Percentiles rank a stretch among this genome's conserved stretches.
Conservation (phyloP, 2,329 filamentous ascomycete genomes). For the Dryadomyces quercus-mongolicae region DNA sequence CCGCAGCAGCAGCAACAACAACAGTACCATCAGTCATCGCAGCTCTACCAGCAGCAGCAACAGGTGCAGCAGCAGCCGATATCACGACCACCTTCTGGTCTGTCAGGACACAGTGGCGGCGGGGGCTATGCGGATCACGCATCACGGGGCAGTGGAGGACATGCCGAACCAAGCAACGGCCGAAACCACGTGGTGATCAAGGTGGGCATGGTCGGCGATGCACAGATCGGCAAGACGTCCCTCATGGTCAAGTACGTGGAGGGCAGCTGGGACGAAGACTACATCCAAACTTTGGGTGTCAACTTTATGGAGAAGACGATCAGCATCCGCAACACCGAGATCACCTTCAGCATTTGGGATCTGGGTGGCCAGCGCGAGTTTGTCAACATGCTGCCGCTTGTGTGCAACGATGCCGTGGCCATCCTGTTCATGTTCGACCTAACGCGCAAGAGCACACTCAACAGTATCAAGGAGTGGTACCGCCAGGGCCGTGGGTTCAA, state of each 20-base stretch:
- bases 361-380: conserved; percentile 95
- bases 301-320: conserved; percentile 99
- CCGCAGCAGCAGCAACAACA: conserved; percentile 7
- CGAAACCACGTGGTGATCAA: conserved; percentile 87
- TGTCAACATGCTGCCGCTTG: conserved; percentile 98
- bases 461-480: conserved; percentile 99
- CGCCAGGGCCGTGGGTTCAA: conserved; percentile 95
- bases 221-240: conserved; percentile 97
- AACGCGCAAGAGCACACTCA: conserved; percentile 93
- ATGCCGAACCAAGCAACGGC: conserved; percentile 29
- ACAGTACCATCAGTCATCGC: conserved; percentile 7
- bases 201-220: conserved; percentile 98
- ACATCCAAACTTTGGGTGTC: conserved; percentile 95
- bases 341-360: conserved; percentile 99
- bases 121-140: conserved; percentile 32
- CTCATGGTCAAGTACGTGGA: conserved; percentile 99
- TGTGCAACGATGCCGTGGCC: conserved; percentile 96
- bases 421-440: conserved; percentile 99
- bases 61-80: conserved; percentile 32
- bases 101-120: conserved; percentile 28
- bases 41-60: conserved; percentile 26
- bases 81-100: conserved; percentile 43
- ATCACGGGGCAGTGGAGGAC: conserved; percentile 26
- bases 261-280: conserved; percentile 98
- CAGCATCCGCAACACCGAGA: conserved; percentile 97